These are phyloP conservation scores for Microascus cirrosus DNA, from an alignment of 2,329 filamentous ascomycete genomes.

Conservation along the genomic window DNA sequence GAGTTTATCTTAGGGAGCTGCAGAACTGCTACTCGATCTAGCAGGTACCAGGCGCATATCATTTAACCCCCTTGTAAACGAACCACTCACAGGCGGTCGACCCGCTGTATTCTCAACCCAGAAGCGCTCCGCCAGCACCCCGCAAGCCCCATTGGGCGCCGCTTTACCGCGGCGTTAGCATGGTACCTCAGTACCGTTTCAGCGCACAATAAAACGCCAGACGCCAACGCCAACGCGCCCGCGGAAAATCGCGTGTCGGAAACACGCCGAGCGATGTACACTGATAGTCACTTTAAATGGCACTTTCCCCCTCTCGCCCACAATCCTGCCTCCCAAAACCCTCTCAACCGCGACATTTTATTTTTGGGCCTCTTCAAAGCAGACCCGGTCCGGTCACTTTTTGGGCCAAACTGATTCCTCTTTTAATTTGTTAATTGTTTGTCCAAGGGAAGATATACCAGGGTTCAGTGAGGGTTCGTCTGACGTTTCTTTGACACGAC, in stretches of 20 bases:
- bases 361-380: not conserved
- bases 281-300: not conserved
- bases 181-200: not conserved
- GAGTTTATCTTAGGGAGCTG: too few species aligned
- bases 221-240: conserved; percentile 5
- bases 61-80: not conserved
- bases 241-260: conserved; percentile 5
- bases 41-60: not conserved
- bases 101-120: not conserved
- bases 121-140: not conserved
- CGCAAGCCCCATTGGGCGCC: not conserved
- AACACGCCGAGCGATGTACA: not conserved
- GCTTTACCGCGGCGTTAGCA: not conserved
- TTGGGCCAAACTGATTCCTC: not conserved
- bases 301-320: not conserved
- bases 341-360: not conserved
- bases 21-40: not conserved
- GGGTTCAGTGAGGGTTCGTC: not conserved
- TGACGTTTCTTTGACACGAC: not conserved
- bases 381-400: not conserved
- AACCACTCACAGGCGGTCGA: not conserved
- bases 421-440: not conserved
- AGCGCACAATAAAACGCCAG: not conserved
- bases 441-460: not conserved
- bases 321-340: not conserved